phyloP scores from a whole-genome alignment of 495 filamentous ascomycete species.

The Penicillium odoratum region DNA sequence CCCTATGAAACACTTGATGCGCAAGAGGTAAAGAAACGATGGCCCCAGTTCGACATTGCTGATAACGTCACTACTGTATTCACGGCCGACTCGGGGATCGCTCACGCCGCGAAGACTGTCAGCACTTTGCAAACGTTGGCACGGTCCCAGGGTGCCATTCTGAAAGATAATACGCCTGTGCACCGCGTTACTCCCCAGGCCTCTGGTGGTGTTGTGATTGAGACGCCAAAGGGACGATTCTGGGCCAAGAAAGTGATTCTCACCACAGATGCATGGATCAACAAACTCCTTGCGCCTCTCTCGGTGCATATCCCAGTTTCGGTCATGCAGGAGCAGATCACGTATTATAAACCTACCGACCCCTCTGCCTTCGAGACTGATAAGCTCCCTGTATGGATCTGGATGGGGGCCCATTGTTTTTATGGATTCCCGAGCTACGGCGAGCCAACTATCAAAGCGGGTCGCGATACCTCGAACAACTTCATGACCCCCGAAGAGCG shows the following conservation, averaged over 20 bases:
- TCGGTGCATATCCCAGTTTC: slow-evolving; percentile 27
- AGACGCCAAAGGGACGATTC: slow-evolving; percentile 27
- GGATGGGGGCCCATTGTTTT: slow-evolving; percentile 22
- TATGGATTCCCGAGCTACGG: slow-evolving; percentile 32
- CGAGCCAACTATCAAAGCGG: slow-evolving; percentile 35
- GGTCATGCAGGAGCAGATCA: slow-evolving; percentile 35
- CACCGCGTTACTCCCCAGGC: slow-evolving; percentile 22
- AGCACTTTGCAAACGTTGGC: slow-evolving; percentile 25
- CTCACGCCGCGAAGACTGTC: slow-evolving; percentile 26
- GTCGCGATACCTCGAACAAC: slow-evolving; percentile 27
- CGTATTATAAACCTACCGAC: slow-evolving; percentile 32
- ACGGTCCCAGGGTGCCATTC: slow-evolving; percentile 19
- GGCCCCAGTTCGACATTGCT: slow-evolving; percentile 30
- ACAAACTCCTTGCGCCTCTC: slow-evolving; percentile 28
- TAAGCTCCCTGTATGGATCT: slow-evolving; percentile 31
- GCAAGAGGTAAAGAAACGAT: slow-evolving; percentile 26
- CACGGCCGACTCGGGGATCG: slow-evolving; percentile 29
- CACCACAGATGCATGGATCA: slow-evolving; percentile 31
- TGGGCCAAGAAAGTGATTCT: slow-evolving; percentile 28
- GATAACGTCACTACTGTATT: slow-evolving; percentile 27
- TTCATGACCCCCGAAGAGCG: slow-evolving; percentile 32
- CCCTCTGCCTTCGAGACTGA: slow-evolving; percentile 16
- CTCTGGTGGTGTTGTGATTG: slow-evolving; percentile 20
- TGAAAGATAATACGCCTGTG: slow-evolving; percentile 28
- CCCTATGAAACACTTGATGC: slow-evolving; percentile 27